Evolutionary conservation across 805 yeast genomes (phyloP), one percentile per base, ranked within the genome.

Genomic region (Candida ipomoeae): DNA sequence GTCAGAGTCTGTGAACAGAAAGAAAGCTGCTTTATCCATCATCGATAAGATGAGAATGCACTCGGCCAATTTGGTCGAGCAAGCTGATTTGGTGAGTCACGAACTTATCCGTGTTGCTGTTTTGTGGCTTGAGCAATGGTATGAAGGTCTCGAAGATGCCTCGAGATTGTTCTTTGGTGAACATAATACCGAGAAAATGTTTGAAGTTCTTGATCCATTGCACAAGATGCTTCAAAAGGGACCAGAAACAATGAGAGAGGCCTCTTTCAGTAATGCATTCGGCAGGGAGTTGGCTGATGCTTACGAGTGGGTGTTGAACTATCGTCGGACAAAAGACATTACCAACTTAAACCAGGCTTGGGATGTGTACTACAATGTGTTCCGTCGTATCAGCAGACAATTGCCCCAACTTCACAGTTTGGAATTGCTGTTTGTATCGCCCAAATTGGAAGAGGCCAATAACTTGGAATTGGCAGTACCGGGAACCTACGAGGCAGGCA

Each of bases 71-170:
- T 72, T 94, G 53, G 97, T 94, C 26, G 90, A 86, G 55, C 98
- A 94, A 64, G 91, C 97, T 0, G 97, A 90, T 58, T 67, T 91
- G 49, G 97, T 94, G n/a, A 87, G 96, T 69, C 84, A 84, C 57
- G 99, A 94, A 62, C 79, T 94, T 50, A 91, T 94, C 55, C 76
- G 98, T 57, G 96, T 90, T 15, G 97, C 98, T 1, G 97, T 92
- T 3, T 69, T 94, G 53, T 91, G 99, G 97, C 96, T 90, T 62
- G 99, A 94, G 62, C 85, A 87, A 64, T 94, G 99, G 99, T 91
- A 90, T 59, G 98, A 92, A 69, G 97, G 96, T 2, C 74, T 94
- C 32, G 99, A 94, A 64, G 97, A 94, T 71, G 99, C 99, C 0
- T 90, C 97, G 3, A 77, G 97, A 52, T 78, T 87, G 47, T 94